Evolutionary conservation across 78 protist species (phyloP), one percentile per base, ranked within the genome.

Genomic region (Monosiga brevicollis): DNA sequence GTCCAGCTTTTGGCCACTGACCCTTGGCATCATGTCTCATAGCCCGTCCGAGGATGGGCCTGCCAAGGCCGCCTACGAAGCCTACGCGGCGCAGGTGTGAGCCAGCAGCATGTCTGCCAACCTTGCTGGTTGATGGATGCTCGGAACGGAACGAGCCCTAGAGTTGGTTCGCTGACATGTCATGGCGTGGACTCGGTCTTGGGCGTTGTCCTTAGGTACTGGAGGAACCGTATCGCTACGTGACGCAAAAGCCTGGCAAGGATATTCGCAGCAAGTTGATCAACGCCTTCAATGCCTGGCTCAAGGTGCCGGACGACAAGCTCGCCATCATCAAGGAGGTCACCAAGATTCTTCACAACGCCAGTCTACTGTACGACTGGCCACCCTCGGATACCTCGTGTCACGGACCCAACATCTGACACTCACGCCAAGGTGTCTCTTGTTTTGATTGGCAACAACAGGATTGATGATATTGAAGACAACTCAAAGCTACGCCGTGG

Each of bases 381-480:
- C n/a, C 6, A 20, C 26, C 9, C 23, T 72, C 73, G 25, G 76
- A 32, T 25, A 40, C 26, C 10, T 10, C 34, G 15, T 73, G 34
- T 20, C 15, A 80, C 26, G 34, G 6, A 32, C 37, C 38, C 9
- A 78, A 25, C 1, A 3, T 9, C n/a, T 54, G 32, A 0, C 34
- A 9, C 34, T 15, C 1, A 32, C 38, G 2, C 42, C 6, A 2
- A 43, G 25, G 42, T 43, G 23, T 37, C 78, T 3, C 75, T n/a
- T 20, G 24, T 2, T 10, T 35, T 41, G n/a, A 1, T 70, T 49
- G 34, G 0, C 36, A 22, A 2, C 9, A 26, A 11, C 83, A 88
- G 92, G 36, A 92, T 94, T 72, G 98, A 96, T 78, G 98, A 96
- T 83, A 93, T 96, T 20, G 95, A 96, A 85, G 98, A 96, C 86